phyloP scores from a whole-genome alignment of 768 basidiomycete species.

The Chalciporus chontae region DNA sequence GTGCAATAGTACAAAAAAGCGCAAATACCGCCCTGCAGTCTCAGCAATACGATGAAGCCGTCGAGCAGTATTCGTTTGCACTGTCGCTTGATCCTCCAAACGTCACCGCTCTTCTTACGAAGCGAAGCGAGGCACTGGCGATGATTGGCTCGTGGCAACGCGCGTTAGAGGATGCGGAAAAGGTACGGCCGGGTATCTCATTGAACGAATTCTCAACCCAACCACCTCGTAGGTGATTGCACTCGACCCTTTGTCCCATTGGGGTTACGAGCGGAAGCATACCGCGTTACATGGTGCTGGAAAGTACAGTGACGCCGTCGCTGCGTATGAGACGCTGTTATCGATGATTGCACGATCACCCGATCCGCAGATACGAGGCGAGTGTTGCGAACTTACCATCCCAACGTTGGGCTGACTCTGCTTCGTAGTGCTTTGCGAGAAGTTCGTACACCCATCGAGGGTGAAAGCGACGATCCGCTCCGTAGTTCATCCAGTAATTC shows the following conservation, averaged over 20 bases:
- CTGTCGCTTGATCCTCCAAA: background rate
- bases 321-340: slow-evolving; percentile 5
- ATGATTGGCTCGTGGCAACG: background rate
- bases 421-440: too few relatives aligned
- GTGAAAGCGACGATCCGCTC: slow-evolving; percentile 1
- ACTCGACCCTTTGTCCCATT: slow-evolving; percentile 9
- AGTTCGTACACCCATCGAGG: slow-evolving; percentile 1
- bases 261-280: slow-evolving; percentile 10
- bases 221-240: background rate
- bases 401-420: too few relatives aligned
- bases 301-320: slow-evolving; percentile 18
- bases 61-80: slow-evolving; percentile 3
- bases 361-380: background rate
- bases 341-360: slow-evolving; percentile 2
- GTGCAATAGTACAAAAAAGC: background rate
- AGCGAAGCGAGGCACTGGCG: slow-evolving; percentile 8
- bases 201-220: too few relatives aligned
- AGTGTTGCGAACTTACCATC: slow-evolving; percentile 6
- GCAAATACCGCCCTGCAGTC: slow-evolving; percentile 2
- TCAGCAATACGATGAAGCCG: background rate
- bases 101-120: background rate
- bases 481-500: background rate
- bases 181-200: slow-evolving; percentile 1
- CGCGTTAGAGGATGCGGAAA: slow-evolving; percentile 9
- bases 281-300: slow-evolving; percentile 11